Base-by-base conservation (phyloP, 371 early-diverging fungal species). In the Fennellomyces sp. region DNA sequence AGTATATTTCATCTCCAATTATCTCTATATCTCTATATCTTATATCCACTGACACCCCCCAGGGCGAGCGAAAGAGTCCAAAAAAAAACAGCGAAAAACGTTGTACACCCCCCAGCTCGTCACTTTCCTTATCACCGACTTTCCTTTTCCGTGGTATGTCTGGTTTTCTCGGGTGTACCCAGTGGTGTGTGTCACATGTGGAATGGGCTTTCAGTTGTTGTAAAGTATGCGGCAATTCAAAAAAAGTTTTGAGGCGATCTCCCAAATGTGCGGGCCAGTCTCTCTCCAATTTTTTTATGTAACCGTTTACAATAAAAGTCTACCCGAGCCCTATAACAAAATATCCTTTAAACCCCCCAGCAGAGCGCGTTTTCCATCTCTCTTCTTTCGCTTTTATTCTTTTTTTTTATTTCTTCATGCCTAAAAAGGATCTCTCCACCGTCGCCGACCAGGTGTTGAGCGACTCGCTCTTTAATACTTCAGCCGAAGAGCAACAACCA, bases 391-490 rank as follows among this genome's bases (percentile, higher is more conserved):
- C 52, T 5, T 17, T 35, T 51, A 26, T 27, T 23, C 50, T 17
- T 48, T 30, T 58, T 25, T 17, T 23, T 41, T 17, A 5, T 36
- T 23, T 27, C 17, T 2, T 41, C 29, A 60, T 60, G 52, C 28
- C 60, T 12, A 15, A 51, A 36, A 54, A 54, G 26, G 47, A 51
- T 12, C 49, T 39, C 33, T 23, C 62, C 17, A 42, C 45, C 23
- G 55, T 62, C 30, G 48, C 56, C 33, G 49, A 56, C 27, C 62
- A 62, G 26, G 27, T 62, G 6, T 48, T 62, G 11, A 23, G 47
- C 13, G 54, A 62, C 26, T 31, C 62, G 7, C 52, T 62, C 28
- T 62, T 62, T 51, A 15, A 35, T 35, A 26, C 62, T 12, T 39
- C 3, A 35, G 23, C 38, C 6, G 36, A 13, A 21, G 55, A 54